Percentiles rank a stretch among this genome's conserved stretches.
These are phyloP conservation scores for Sclerospora graminicola DNA, from an alignment of 352 stramenopile species.

Conservation along the genomic window DNA sequence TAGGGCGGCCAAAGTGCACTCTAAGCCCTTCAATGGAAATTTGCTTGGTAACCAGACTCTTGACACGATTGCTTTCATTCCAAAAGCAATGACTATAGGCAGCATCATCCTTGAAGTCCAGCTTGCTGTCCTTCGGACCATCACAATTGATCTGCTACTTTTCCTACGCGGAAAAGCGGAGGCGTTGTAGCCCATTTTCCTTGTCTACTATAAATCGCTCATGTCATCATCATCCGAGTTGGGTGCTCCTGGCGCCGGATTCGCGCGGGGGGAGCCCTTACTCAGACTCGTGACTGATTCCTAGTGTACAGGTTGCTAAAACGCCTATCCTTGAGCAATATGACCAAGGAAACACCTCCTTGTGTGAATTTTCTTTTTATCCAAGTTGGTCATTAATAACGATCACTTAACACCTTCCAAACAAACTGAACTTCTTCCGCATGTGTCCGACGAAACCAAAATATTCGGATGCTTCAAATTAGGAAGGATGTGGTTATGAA, in stretches of 20 bases:
- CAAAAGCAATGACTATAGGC: conserved; percentile 67
- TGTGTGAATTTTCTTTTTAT: no score
- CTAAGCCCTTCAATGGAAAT: conserved; percentile 82
- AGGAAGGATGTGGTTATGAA: no score
- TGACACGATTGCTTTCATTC: conserved; percentile 82
- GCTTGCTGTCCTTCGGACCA: conserved; percentile 51
- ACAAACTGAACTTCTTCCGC: no score
- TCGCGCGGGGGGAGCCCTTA: conserved; percentile 32
- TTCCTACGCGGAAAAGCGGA: conserved; percentile 14
- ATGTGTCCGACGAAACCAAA: no score
- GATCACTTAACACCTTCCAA: no score
- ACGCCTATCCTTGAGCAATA: no score
- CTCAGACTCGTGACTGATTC: conserved; percentile 79
- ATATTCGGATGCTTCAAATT: no score
- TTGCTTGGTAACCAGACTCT: conserved; percentile 81
- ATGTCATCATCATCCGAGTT: conserved; percentile 49
- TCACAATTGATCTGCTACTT: conserved; percentile 72
- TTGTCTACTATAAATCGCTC: conserved; percentile 36
- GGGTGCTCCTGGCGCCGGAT: background rate
- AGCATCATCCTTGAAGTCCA: conserved; percentile 65
- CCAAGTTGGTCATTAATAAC: no score
- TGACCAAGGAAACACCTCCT: no score
- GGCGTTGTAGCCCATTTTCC: conserved; percentile 15
- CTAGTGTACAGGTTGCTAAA: no score
- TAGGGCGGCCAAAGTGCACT: conserved; percentile 76